Conservation (phyloP, 495 filamentous ascomycete species). For the Rostrohypoxylon terebratum region DNA sequence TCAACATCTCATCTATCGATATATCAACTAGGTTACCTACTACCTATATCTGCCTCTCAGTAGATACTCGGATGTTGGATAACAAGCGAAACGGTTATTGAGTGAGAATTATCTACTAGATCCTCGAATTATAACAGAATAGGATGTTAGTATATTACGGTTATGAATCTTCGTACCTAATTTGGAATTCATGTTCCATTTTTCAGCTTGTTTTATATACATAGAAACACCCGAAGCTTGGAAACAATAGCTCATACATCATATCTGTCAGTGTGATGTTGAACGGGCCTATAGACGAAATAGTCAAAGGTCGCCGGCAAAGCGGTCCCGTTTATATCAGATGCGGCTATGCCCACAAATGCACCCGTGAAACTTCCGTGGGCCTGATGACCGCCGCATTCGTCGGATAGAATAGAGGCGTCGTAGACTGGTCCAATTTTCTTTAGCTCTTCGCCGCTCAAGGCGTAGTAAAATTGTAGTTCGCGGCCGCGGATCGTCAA, state of each 20-base stretch:
- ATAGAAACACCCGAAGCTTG: neutral
- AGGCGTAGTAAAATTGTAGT: conserved; percentile 64
- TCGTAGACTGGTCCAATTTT: conserved; percentile 64
- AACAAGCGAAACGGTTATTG: neutral
- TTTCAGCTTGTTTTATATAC: neutral
- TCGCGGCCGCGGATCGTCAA: conserved; percentile 59
- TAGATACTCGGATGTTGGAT: neutral
- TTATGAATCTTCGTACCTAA: no score
- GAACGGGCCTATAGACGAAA: conserved; percentile 61
- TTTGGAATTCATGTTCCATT: no score
- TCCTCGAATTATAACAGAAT: no score
- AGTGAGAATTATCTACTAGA: no score
- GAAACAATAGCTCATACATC: neutral
- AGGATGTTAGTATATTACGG: no score
- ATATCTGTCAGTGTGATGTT: conserved; percentile 55
- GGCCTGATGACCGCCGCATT: conserved; percentile 67
- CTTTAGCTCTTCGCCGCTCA: conserved; percentile 58
- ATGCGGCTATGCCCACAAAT: conserved; percentile 66
- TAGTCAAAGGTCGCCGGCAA: conserved; percentile 62
- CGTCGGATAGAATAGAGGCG: conserved; percentile 65
- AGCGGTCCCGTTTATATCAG: conserved; percentile 64
- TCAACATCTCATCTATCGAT: no score
- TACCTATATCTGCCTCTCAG: neutral
- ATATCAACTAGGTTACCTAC: no score
- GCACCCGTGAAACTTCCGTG: conserved; percentile 69